Base-by-base conservation (phyloP, 2,329 filamentous ascomycete species). In the Penicillium expansum region DNA sequence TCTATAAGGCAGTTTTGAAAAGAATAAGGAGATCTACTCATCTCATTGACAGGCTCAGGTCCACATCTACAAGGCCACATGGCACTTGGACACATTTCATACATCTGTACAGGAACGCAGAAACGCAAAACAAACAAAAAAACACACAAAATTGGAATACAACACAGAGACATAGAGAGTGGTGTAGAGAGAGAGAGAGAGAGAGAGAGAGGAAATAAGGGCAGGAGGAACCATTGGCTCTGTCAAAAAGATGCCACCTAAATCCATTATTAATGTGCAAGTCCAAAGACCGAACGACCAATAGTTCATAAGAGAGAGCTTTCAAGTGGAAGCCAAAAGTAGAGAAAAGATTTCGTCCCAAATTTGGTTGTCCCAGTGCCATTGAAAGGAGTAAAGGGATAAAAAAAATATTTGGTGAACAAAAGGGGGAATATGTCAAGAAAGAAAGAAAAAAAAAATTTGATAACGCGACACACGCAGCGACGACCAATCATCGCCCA, bases 401-500 rank as follows among this genome's bases (percentile, higher is more conserved):
- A 57, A 59, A 60, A 60, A 56, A 61, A 59, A 50, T 57, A 60
- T 60, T 56, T 56, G 57, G 49, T 61, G 50, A 70, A 72, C 70
- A 66, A 62, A 66, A 71, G 67, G 69, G 69, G 69, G 69, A 72
- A 73, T 71, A 72, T 67, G 62, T 67, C 63, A 62, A 63, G 60
- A 61, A 62, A 57, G n/a, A 6, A 61, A 61, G 60, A 58, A 68
- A 63, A 58, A 41, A 33, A 59, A n/a, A n/a, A n/a, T n/a, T n/a
- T 52, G 32, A 59, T 51, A 65, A 59, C 44, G 33, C 41, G 56
- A 66, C 57, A 65, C 57, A 59, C 30, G 51, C 48, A 58, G 56
- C 54, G 59, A 54, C 50, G 30, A 20, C 14, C 20, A 18, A 49
- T 13, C 44, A 56, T 55, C 52, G 56, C 56, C 59, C 56, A 47